Evolutionary conservation across 805 yeast genomes (phyloP).

Genomic region (Ogataea parapolymorpha): DNA sequence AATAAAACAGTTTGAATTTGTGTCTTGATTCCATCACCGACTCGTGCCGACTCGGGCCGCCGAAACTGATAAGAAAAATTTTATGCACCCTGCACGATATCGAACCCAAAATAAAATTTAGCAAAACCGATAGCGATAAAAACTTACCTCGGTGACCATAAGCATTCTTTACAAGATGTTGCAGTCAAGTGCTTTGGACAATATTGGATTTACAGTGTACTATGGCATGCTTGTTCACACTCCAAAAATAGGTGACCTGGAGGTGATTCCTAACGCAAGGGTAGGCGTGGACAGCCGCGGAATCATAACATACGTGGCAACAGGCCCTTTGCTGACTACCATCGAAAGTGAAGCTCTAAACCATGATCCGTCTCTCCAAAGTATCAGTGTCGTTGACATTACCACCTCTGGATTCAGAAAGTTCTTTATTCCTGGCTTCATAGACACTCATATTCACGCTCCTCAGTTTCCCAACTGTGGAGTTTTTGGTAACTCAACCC

Average conservation of each 20-base stretch:
- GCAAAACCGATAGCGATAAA: no score
- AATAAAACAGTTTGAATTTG: background rate
- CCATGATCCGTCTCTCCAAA: slow-evolving; percentile 17
- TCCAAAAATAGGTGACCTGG: slow-evolving; percentile 51
- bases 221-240: slow-evolving; percentile 69
- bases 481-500: slow-evolving; percentile 73
- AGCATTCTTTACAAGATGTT: no score
- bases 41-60: slow-evolving; percentile 8
- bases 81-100: background rate
- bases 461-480: slow-evolving; percentile 75
- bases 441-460: slow-evolving; percentile 77
- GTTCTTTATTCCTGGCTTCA: slow-evolving; percentile 74
- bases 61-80: background rate
- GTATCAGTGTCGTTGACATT: slow-evolving; percentile 28
- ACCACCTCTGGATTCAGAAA: slow-evolving; percentile 32
- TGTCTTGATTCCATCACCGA: background rate
- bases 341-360: slow-evolving; percentile 5
- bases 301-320: slow-evolving; percentile 35
- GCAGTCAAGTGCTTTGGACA: slow-evolving; percentile 5
- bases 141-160: no score
- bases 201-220: slow-evolving; percentile 38
- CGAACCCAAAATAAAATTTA: background rate
- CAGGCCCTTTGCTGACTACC: background rate
- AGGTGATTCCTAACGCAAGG: slow-evolving; percentile 49
- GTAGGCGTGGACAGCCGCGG: slow-evolving; percentile 60